Evolutionary conservation across 2,329 filamentous ascomycete species (phyloP), one percentile per base, ranked within the genome.

Genomic region (Graphiopsis chlorocephala): DNA sequence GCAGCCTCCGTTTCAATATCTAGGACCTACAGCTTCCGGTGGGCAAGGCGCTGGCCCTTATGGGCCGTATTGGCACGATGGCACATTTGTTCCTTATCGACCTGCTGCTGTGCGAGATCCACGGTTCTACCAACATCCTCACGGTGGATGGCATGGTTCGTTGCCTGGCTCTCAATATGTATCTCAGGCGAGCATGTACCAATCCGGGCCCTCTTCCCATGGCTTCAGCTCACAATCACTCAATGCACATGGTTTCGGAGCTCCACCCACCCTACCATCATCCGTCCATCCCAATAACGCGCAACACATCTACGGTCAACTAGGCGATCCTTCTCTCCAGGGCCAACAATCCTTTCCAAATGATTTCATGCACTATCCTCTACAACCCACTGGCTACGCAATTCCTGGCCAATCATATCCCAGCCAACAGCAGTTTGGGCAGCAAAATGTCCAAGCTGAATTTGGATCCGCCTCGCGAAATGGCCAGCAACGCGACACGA

Each of bases 61-160:
- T 74, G 86, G 86, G 0, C 85, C 85, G 29, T 88, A 88, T 71
- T 88, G 85, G 85, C 85, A 86, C 23, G 84, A 88, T 78, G 86
- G 85, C n/a, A 84, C 81, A 10, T 86, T 82, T 69, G 83, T 84
- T 42, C 84, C 86, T 14, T 88, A 88, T 73, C 80, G 85, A 65
- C 85, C 86, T 14, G 84, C 85, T 38, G 84, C 85, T 6, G 76
- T 85, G 65, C 80, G 83, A 65, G 84, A 87, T 73, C 79, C 83
- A 53, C 80, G 83, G 23, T 83, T 75, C 66, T 77, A 72, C 67
- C 72, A 70, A 68, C 73, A 66, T 47, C 68, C 71, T 26, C 69
- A 71, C 63, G 57, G 69, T 20, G 55, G 61, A 12, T 64, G 61
- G 61, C 33, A 23, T 33, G 61, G 52, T 26, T 48, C 60, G 11